Evolutionary conservation across 2,329 filamentous ascomycete species (phyloP).

Genomic region (Xylaria arbuscula): DNA sequence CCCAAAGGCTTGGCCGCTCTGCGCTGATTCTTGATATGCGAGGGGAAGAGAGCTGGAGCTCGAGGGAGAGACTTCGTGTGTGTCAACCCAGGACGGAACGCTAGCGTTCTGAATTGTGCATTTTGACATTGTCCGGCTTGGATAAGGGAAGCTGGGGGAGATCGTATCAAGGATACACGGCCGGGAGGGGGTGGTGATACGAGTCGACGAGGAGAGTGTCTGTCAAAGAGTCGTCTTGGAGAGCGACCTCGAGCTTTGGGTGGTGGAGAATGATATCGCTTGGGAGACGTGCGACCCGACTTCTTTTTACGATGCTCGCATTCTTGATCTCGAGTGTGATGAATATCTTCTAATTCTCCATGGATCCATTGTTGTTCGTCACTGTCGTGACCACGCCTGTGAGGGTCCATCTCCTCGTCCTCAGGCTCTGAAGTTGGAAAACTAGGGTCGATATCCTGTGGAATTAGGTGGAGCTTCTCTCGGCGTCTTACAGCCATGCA

Average conservation of each 20-base stretch:
- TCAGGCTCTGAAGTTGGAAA: conserved; percentile 96
- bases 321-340: conserved; percentile 66
- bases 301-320: conserved; percentile 63
- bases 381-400: conserved; percentile 68
- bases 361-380: conserved; percentile 77
- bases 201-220: conserved; percentile 75
- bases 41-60: conserved; percentile 75
- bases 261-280: conserved; percentile 65
- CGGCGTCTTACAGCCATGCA: conserved; percentile 84
- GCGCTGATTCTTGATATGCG: conserved; percentile 58
- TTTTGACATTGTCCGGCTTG: conserved; percentile 46
- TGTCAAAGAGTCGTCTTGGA: conserved; percentile 70
- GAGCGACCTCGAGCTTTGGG: conserved; percentile 64
- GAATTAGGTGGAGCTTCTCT: conserved; percentile 82
- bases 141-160: conserved; percentile 54
- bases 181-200: conserved; percentile 76
- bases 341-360: conserved; percentile 75
- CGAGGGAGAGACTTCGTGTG: conserved; percentile 90
- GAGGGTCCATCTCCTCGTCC: conserved; percentile 81
- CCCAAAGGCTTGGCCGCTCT: conserved; percentile 48
- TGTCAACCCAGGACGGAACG: conserved; percentile 72
- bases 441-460: conserved; percentile 98
- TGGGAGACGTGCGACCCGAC: conserved; percentile 66
- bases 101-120: conserved; percentile 58
- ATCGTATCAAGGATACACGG: conserved; percentile 54